Conservation (phyloP, 164 flowering plant species). For the Berberis thunbergii region DNA sequence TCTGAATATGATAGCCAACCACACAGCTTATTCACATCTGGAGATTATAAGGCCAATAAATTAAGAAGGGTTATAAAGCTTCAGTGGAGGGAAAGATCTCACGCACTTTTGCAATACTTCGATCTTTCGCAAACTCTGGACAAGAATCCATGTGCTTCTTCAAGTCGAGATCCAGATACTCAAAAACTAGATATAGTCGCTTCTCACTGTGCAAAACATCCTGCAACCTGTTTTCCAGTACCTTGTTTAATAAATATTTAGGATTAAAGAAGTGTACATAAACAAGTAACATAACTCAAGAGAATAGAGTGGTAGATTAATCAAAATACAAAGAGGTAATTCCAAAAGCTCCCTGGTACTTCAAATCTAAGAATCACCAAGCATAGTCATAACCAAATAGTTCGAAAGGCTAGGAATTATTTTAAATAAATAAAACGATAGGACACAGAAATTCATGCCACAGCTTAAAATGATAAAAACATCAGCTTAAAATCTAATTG, state of each 20-base stretch:
- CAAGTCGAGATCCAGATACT: conserved; percentile 91
- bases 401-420: no score
- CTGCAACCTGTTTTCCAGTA: conserved; percentile 50
- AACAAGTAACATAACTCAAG: neutral
- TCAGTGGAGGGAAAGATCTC: conserved; percentile 15
- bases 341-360: no score
- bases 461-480: no score
- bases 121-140: conserved; percentile 78
- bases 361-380: no score
- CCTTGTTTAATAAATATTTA: neutral
- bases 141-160: conserved; percentile 96
- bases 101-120: conserved; percentile 69
- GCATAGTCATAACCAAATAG: no score
- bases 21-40: neutral
- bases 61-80: neutral
- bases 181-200: conserved; percentile 84
- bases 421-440: no score
- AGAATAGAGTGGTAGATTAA: neutral
- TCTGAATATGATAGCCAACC: neutral
- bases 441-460: no score
- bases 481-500: no score
- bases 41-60: conserved; percentile 2
- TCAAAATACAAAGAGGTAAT: no score
- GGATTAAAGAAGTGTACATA: neutral
- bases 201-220: conserved; percentile 98